A percentile compares a stretch with the other conserved stretches of the same genome.
phyloP scores from a whole-genome alignment of 371 early-diverging fungal species.

The Chytridium lagenaria region DNA sequence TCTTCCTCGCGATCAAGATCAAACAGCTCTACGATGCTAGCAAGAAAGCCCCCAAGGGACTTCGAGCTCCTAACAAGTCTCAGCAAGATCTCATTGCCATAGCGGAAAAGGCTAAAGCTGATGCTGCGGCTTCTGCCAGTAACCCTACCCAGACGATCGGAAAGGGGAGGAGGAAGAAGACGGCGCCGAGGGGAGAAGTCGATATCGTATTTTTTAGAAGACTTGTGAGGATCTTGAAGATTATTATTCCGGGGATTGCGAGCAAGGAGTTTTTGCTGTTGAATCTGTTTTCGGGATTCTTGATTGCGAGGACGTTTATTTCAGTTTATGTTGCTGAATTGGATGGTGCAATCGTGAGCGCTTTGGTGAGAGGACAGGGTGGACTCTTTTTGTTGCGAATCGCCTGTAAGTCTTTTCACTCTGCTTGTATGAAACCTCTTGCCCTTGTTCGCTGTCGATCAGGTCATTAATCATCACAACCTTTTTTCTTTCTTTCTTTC shows the following conservation, averaged over 20 bases:
- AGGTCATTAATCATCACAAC: not conserved
- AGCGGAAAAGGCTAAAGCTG: not conserved
- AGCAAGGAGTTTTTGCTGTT: conserved; percentile 84
- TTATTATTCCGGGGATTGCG: conserved; percentile 79
- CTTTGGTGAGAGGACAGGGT: conserved; percentile 69
- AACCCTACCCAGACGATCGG: not conserved
- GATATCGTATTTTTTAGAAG: conserved; percentile 78
- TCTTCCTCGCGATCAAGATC: conserved; percentile 24
- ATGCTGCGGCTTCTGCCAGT: not conserved
- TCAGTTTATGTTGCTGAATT: conserved; percentile 72
- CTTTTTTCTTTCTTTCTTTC: conserved; percentile 65
- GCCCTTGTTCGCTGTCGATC: not conserved
- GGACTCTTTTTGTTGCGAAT: conserved; percentile 55
- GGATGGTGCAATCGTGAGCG: conserved; percentile 91
- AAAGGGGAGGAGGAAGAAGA: conserved; percentile 27
- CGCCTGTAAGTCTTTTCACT: conserved; percentile 29
- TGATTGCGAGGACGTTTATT: conserved; percentile 54
- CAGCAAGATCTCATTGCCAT: conserved; percentile 21
- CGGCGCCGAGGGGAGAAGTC: conserved; percentile 59
- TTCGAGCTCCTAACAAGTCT: not conserved
- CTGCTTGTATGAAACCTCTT: not conserved
- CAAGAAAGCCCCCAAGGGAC: conserved; percentile 3
- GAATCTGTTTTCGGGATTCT: conserved; percentile 78
- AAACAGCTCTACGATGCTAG: conserved; percentile 17
- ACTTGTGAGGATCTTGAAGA: conserved; percentile 68